Conservation (phyloP, 441 rosid species). For the Manihot esculenta region DNA sequence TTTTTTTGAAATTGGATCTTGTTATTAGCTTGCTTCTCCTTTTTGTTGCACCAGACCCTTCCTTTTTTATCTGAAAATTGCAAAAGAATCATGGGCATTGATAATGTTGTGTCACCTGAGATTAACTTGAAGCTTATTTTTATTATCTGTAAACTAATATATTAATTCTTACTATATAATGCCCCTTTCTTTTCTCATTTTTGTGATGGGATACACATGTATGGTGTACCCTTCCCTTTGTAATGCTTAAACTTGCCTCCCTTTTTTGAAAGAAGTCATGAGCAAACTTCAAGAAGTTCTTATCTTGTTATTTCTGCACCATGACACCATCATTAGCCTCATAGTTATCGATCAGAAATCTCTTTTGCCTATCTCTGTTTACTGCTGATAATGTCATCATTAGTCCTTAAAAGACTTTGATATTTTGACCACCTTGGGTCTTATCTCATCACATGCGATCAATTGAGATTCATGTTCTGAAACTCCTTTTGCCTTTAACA, state of each 20-base stretch:
- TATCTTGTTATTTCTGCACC: constrained; percentile 38
- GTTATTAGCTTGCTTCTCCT: constrained; percentile 30
- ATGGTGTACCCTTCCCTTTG: constrained; percentile 25
- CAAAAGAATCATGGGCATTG: constrained; percentile 13
- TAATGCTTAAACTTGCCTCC: constrained; percentile 35
- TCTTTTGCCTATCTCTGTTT: constrained; percentile 41
- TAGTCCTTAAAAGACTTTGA: constrained; percentile 40
- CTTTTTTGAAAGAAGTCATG: constrained; percentile 31
- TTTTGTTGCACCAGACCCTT: constrained; percentile 22
- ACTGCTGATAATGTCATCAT: constrained; percentile 30
- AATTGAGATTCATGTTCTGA: constrained; percentile 60
- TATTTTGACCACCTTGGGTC: constrained; percentile 50
- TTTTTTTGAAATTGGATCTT: constrained; percentile 34
- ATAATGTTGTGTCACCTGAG: constrained; percentile 13
- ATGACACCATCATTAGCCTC: constrained; percentile 37
- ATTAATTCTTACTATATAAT: constrained; percentile 21
- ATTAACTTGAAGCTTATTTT: constrained; percentile 28
- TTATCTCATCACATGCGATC: constrained; percentile 61
- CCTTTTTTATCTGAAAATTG: constrained; percentile 3
- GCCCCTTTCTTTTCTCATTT: constrained; percentile 20
- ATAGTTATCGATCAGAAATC: constrained; percentile 32
- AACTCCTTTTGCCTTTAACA: constrained; percentile 78
- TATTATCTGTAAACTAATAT: constrained; percentile 15
- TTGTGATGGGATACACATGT: constrained; percentile 21
- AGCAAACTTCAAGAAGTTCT: constrained; percentile 38